Evolutionary conservation across 176 grass and related monocot genomes (phyloP).

Genomic region (Lolium multiflorum): DNA sequence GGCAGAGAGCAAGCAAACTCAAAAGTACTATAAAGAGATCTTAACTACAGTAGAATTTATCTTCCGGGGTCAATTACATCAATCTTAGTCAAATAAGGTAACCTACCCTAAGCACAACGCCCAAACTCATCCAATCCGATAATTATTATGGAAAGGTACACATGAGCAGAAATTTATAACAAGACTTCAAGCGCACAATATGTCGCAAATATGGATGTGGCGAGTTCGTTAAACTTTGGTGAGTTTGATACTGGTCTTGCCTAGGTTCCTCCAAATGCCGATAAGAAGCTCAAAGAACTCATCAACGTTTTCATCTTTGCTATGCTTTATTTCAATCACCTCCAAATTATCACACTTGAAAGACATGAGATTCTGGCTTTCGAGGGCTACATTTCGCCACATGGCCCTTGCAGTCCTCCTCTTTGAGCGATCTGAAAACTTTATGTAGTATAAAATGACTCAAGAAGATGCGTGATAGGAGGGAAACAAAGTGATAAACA

Average conservation of each 20-base stretch:
- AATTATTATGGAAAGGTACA: not conserved
- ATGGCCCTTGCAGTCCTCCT: not conserved
- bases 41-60: not conserved
- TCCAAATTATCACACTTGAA: not conserved
- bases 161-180: not conserved
- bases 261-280: not conserved
- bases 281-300: not conserved
- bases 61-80: not conserved
- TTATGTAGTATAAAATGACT: not conserved
- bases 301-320: not conserved
- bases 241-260: not conserved
- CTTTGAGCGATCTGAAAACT: not conserved
- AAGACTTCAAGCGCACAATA: not conserved
- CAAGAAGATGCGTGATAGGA: not conserved
- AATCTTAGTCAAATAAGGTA: not conserved
- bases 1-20: not conserved
- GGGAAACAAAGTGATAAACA: not conserved
- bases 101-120: not conserved
- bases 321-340: not conserved
- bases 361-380: not conserved
- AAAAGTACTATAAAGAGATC: not conserved
- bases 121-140: not conserved
- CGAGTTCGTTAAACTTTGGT: not conserved
- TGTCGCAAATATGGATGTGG: not conserved
- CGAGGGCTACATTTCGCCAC: not conserved